These are phyloP conservation scores for Jatropha curcas DNA, from an alignment of 345 rosid genomes.

Conservation along the genomic window DNA sequence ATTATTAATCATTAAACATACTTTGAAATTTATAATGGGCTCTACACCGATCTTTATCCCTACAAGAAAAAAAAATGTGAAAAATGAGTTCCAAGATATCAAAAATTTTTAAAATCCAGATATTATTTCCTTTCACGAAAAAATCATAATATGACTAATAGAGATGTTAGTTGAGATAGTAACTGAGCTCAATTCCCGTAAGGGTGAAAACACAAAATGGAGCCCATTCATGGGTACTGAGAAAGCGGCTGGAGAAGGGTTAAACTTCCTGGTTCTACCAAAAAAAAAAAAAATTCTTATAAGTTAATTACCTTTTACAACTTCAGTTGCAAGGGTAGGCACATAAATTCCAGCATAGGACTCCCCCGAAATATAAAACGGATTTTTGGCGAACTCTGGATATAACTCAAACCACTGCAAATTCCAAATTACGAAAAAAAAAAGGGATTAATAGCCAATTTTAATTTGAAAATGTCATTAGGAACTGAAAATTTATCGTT, in stretches of 20 bases:
- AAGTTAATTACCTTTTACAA: conserved; percentile 28
- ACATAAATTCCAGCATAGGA: conserved; percentile 53
- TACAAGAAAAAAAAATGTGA: neutral
- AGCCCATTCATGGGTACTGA: no score
- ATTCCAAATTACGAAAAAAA: neutral
- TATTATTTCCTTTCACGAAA: neutral
- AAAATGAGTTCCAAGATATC: neutral
- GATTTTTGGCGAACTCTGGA: conserved; percentile 42
- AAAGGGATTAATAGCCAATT: no score
- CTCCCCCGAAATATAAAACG: conserved; percentile 48
- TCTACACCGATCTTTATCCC: conserved; percentile 32
- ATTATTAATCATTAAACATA: neutral
- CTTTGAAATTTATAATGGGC: conserved; percentile 47
- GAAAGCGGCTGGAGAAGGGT: no score
- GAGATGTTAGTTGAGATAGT: no score
- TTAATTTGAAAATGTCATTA: no score
- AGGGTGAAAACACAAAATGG: no score
- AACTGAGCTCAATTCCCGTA: no score
- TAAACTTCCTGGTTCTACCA: no score
- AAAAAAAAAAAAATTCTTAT: neutral
- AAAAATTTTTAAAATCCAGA: neutral
- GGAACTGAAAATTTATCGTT: no score
- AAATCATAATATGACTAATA: no score
- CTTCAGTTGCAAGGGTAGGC: conserved; percentile 40
- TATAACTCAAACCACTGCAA: conserved; percentile 47